These are phyloP conservation scores for Dalechampia spathulata DNA, from an alignment of 441 rosid genomes.

Conservation along the genomic window DNA sequence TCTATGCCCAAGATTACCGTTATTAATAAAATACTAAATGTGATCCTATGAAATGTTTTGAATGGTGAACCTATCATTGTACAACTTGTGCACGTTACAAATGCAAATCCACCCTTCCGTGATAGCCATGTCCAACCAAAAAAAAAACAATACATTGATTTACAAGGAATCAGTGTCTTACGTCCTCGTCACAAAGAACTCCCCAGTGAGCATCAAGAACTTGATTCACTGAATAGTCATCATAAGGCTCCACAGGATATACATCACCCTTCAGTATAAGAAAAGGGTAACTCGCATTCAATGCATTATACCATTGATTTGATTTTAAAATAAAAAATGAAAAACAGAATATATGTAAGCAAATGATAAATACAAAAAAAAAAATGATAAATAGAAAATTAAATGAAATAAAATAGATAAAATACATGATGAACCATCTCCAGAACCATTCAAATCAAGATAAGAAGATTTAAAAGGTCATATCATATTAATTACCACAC, in stretches of 20 bases:
- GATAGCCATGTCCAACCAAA: not conserved
- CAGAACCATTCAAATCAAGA: not conserved
- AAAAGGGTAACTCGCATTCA: too few relatives aligned
- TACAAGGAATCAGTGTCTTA: conserved; percentile 29
- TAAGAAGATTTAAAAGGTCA: not conserved
- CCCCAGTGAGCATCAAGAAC: conserved; percentile 96
- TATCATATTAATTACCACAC: not conserved
- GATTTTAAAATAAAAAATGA: too few relatives aligned
- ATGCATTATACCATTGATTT: too few relatives aligned
- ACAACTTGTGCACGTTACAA: not conserved
- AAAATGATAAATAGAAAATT: too few relatives aligned
- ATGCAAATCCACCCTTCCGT: not conserved
- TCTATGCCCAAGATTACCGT: too few relatives aligned
- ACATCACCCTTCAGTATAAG: conserved; percentile 86
- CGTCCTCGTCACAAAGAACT: conserved; percentile 66
- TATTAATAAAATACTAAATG: too few relatives aligned
- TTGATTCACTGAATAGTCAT: conserved; percentile 37
- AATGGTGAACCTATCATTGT: too few relatives aligned
- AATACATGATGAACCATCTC: too few relatives aligned
- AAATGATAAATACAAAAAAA: too few relatives aligned
- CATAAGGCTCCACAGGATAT: conserved; percentile 61
- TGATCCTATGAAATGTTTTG: too few relatives aligned
- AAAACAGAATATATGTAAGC: too few relatives aligned
- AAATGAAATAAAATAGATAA: too few relatives aligned
- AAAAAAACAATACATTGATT: not conserved